A percentile compares a stretch with the other conserved stretches of the same genome.
phyloP scores from a whole-genome alignment of 177 flowering plant genomes.

The Vitis hybrid region DNA sequence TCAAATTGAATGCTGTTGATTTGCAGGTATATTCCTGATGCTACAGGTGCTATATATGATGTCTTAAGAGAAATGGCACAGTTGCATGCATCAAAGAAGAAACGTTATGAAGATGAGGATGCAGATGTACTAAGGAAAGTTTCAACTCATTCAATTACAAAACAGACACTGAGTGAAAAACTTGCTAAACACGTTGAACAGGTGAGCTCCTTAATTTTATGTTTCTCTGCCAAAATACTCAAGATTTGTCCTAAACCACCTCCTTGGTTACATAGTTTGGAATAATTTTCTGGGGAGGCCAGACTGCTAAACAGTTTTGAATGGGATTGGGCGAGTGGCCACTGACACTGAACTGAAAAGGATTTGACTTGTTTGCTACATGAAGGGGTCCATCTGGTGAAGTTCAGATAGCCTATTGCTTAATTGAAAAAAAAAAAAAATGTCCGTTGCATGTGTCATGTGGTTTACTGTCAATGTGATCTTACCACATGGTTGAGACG shows the following conservation, averaged over 20 bases:
- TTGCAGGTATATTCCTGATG: conserved; percentile 86
- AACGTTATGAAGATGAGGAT: conserved; percentile 52
- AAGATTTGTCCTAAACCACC: neutral
- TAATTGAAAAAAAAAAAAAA: too few relatives aligned
- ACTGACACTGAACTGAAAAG: too few relatives aligned
- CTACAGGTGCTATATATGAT: conserved; percentile 62
- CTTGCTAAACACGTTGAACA: conserved; percentile 87
- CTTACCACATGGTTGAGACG: too few relatives aligned
- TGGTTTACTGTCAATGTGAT: too few relatives aligned
- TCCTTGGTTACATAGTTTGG: neutral
- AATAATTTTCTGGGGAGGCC: neutral
- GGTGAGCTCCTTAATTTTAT: conserved; percentile 35
- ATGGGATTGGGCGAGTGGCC: too few relatives aligned
- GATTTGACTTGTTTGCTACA: too few relatives aligned
- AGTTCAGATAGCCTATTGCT: too few relatives aligned
- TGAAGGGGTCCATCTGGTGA: too few relatives aligned
- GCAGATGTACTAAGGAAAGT: conserved; percentile 64
- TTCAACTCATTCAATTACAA: conserved; percentile 47
- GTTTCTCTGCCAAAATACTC: neutral
- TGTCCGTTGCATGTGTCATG: too few relatives aligned
- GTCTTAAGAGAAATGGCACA: conserved; percentile 62
- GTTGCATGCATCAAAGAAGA: conserved; percentile 52
- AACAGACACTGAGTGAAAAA: conserved; percentile 62
- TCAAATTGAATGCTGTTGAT: neutral
- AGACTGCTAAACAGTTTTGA: neutral